These are phyloP conservation scores for Coniochaeta hoffmannii DNA, from an alignment of 2,329 filamentous ascomycete genomes.

Conservation along the genomic window DNA sequence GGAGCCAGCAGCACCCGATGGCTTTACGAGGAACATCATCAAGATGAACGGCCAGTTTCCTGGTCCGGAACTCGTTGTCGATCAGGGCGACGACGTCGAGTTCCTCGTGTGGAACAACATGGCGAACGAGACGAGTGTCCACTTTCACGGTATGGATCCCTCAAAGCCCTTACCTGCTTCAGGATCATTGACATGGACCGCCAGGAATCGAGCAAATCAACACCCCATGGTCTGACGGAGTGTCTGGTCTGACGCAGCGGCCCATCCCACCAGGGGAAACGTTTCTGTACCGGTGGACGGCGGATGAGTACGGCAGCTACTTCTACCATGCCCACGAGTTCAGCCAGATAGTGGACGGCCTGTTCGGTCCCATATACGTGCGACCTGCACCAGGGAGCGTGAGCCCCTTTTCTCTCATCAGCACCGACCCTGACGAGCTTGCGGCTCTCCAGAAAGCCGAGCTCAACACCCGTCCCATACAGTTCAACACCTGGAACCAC, in stretches of 20 bases:
- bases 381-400: constrained; percentile 22
- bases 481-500: constrained; percentile 50
- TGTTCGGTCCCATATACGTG: constrained; percentile 50
- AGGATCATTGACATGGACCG: neutral
- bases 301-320: constrained; percentile 48
- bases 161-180: neutral
- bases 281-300: constrained; percentile 48
- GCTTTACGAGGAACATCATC: neutral
- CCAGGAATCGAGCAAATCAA: constrained; percentile 37
- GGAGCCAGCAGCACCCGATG: neutral
- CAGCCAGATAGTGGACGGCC: constrained; percentile 51
- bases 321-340: constrained; percentile 54
- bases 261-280: constrained; percentile 38
- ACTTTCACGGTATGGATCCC: neutral
- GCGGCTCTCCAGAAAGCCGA: constrained; percentile 42
- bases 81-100: neutral
- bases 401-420: constrained; percentile 44
- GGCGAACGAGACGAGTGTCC: neutral
- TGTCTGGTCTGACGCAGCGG: constrained; percentile 47
- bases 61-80: neutral
- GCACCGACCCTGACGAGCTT: constrained; percentile 26
- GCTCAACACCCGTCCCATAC: constrained; percentile 33
- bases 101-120: neutral
- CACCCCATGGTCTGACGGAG: constrained; percentile 55
- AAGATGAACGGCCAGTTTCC: neutral